Evolutionary conservation across 306 rosid species (phyloP).

Genomic region (Nissolia schottii): DNA sequence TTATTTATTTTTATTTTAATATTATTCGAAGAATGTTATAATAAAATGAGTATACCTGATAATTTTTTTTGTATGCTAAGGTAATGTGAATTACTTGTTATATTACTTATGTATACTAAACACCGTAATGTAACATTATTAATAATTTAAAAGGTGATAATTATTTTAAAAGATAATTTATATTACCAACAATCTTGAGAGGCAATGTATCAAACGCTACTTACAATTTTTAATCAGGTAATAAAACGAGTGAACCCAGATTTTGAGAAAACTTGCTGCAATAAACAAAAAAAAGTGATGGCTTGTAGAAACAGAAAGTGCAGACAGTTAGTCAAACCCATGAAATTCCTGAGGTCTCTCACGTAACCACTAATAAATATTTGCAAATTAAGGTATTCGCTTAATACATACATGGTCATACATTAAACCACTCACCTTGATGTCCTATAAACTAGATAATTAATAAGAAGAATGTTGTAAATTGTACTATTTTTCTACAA

Average conservation of each 20-base stretch:
- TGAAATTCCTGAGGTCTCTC: not conserved
- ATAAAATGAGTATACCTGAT: too few relatives aligned
- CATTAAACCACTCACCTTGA: not conserved
- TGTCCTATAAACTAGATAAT: not conserved
- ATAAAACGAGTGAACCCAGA: not conserved
- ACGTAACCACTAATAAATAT: not conserved
- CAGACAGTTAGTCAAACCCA: not conserved
- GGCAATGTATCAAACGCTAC: too few relatives aligned
- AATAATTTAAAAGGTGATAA: too few relatives aligned
- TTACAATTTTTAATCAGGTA: too few relatives aligned
- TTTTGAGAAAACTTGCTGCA: not conserved
- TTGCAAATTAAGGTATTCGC: not conserved
- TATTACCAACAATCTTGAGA: too few relatives aligned
- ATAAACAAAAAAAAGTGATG: not conserved
- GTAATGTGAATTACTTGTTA: too few relatives aligned
- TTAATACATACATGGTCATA: not conserved
- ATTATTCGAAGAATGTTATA: too few relatives aligned
- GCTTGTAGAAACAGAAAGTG: conserved; percentile 2
- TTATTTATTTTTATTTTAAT: too few relatives aligned
- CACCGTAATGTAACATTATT: too few relatives aligned
- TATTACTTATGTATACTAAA: too few relatives aligned
- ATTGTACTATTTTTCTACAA: not conserved
- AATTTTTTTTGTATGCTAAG: too few relatives aligned
- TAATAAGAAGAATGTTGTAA: not conserved
- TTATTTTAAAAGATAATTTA: too few relatives aligned